Base-by-base conservation (phyloP, 352 stramenopile genomes). In the Peronospora belbahrii region DNA sequence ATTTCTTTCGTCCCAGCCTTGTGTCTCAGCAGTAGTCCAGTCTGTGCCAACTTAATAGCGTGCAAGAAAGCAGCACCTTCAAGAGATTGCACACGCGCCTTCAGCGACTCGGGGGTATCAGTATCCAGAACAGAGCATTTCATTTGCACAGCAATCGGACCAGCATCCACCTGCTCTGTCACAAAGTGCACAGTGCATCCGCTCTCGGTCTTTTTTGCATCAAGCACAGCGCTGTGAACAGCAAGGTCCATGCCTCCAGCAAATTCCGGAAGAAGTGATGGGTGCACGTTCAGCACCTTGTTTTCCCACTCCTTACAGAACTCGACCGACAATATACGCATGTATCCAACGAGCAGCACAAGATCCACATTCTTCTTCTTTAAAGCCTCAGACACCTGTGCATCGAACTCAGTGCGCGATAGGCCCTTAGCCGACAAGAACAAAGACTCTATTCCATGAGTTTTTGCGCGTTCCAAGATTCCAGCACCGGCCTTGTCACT, bases 161-260 rank as follows among this genome's bases (percentile, higher is more conserved):
- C 97, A 36, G 90, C 94, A 65, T 99, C 97, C 24, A 99, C 96
- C 48, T 97, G 77, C 39, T 90, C 73, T 4, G 95, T 99, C 14
- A 99, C 96, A 54, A 98, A 92, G 73, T 99, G 97, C 44, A 99
- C 94, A 3, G 96, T 99, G 74, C 96, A 99, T 13, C 97, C 97
- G 39, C 77, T 97, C 62, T 97, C 78, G 6, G 73, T 83, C 67
- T 97, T 96, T 46, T 96, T 93, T 23, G 95, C 95, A 48, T 97
- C 88, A 27, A 99, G 72, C 42, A 99, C 97, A 28, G 93, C 95
- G 67, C 97, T 84, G 73, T 99, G 97, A 20, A 99, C 97, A n/a
- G 87, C 88, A 37, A 98, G 67, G 70, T 99, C 97, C 97, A 99
- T 99, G 38, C 96, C 95, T n/a, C 97, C 97, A 50, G 94, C 96